Percentiles rank a stretch among this genome's conserved stretches.
phyloP scores from a whole-genome alignment of 1,284 basidiomycete genomes.

The Neolentinus lepideus region DNA sequence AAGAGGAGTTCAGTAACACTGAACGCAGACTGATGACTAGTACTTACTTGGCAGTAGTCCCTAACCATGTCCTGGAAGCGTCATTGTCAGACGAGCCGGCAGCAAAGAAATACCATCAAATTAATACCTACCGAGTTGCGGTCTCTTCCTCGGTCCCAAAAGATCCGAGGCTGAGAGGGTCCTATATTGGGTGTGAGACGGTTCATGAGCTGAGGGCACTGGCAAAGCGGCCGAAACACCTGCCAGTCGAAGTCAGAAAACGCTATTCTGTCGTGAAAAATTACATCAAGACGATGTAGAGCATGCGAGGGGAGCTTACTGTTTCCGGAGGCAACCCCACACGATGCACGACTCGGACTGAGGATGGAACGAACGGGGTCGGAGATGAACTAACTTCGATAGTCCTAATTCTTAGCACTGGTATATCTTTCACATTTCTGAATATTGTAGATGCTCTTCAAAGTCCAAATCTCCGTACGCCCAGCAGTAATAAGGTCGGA shows the following conservation, averaged over 20 bases:
- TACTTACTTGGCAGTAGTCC: slow-evolving; percentile 73
- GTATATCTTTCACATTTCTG: too few species aligned
- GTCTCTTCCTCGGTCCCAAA: slow-evolving; percentile 87
- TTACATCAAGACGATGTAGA: too few species aligned
- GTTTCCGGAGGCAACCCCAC: too few species aligned
- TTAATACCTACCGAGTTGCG: slow-evolving; percentile 66
- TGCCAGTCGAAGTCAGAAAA: neutral
- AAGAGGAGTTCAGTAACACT: neutral
- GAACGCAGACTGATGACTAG: neutral
- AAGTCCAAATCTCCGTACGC: too few species aligned
- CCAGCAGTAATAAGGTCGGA: too few species aligned
- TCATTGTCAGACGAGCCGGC: neutral
- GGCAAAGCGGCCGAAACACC: neutral
- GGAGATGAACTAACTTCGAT: too few species aligned
- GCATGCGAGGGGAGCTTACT: too few species aligned
- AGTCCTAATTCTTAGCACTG: too few species aligned
- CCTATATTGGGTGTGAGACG: slow-evolving; percentile 39
- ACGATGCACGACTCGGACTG: too few species aligned
- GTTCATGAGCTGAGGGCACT: neutral
- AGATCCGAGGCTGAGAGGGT: slow-evolving; percentile 71
- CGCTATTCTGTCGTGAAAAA: too few species aligned
- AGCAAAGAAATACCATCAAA: neutral
- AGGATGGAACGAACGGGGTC: too few species aligned
- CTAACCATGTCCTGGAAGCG: slow-evolving; percentile 69
- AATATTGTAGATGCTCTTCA: too few species aligned